Evolutionary conservation across 1,284 basidiomycete genomes (phyloP), one percentile per base, ranked within the genome.

Genomic region (Mrakiaceae sp.): DNA sequence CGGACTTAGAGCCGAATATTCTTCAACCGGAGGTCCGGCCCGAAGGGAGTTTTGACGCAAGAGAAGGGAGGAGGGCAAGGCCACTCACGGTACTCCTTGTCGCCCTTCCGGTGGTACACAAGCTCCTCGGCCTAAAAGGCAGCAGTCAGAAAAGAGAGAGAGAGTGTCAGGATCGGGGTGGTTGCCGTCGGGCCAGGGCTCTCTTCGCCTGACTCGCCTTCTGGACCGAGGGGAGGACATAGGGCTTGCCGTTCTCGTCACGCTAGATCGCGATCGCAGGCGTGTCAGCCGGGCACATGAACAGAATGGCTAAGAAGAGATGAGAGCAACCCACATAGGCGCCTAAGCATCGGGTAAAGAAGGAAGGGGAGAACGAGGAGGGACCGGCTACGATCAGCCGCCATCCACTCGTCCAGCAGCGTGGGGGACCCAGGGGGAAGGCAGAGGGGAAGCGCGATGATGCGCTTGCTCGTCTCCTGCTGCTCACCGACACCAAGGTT

Each of bases 241-340:
- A 98, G 4, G 95, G 94, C 81, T 97, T 98, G 68, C 95, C 95
- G 68, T 88, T 81, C 70, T 84, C 91, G 73, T 98, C 94, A 69
- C 96, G 85, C 83, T 98, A 90, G 27, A 88, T 74, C 16, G 8
- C 49, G 7, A 7, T 64, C 68, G 8, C 14, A 64, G 47, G 50
- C 43, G 50, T 27, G 39, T 14, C 27, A 60, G 11, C 16, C 40
- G n/a, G 47, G 40, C 6, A 62, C 14, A 47, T 14, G n/a, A 14
- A 40, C 5, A 40, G 39, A 52, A 3, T 39, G 39, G n/a, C 1
- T 46, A 2, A 16, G 39, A 44, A 55, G 49, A 48, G 14, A 43
- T 52, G 44, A 16, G 51, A 11, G 9, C 4, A 44, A 71, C 73
- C 64, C 60, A 75, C 74, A 68, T 75, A 76, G 60, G 74, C 74